Conservation (phyloP, 257 asterid species). For the Solanum pinnatisectum region DNA sequence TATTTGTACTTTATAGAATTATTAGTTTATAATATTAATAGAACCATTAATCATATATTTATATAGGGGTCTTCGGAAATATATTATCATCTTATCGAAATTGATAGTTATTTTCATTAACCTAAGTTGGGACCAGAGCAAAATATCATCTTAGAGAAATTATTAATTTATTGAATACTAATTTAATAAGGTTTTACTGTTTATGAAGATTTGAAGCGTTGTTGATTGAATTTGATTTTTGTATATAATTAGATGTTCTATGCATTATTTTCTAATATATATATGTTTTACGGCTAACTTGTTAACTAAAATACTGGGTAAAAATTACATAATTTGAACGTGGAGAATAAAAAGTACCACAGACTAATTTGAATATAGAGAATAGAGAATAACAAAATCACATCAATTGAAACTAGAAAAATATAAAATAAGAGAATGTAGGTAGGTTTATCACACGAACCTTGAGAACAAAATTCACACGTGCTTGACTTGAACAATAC, state of each 20-base stretch:
- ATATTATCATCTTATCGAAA: not conserved
- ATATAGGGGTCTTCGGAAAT: too few relatives aligned
- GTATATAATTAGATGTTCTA: not conserved
- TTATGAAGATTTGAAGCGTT: not conserved
- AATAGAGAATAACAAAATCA: too few relatives aligned
- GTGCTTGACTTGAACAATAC: not conserved
- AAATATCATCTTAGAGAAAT: too few relatives aligned
- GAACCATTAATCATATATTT: not conserved
- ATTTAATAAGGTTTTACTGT: too few relatives aligned
- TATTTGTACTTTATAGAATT: not conserved
- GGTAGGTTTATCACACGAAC: not conserved
- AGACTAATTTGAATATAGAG: not conserved
- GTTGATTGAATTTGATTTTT: too few relatives aligned
- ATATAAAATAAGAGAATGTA: too few relatives aligned
- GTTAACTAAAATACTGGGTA: too few relatives aligned
- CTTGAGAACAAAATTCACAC: not conserved
- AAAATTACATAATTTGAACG: not conserved
- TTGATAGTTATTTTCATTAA: too few relatives aligned
- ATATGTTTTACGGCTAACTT: too few relatives aligned
- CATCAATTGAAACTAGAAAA: too few relatives aligned
- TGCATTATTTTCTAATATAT: not conserved
- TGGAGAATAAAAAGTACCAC: not conserved
- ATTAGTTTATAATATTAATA: too few relatives aligned
- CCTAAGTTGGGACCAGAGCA: not conserved
- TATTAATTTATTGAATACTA: too few relatives aligned